Conservation (phyloP, 371 early-diverging fungal genomes). For the Mortierella sp. region DNA sequence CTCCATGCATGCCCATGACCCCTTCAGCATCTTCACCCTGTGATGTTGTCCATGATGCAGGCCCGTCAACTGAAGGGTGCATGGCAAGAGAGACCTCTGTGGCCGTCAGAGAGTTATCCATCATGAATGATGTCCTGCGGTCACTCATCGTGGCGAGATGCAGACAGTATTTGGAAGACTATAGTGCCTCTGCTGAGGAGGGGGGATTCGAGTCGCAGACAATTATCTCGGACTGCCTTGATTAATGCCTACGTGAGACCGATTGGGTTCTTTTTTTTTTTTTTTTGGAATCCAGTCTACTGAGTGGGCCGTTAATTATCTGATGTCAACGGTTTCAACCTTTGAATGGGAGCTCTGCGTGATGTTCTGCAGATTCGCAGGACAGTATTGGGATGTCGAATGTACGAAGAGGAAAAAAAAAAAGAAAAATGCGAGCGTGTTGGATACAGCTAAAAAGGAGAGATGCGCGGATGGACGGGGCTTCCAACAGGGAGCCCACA, state of each 20-base stretch:
- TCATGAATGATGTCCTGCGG: constrained; percentile 24
- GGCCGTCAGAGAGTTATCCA: constrained; percentile 28
- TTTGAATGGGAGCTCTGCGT: background rate
- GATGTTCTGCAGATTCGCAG: constrained; percentile 1
- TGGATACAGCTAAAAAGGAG: constrained; percentile 2
- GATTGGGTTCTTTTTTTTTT: too few relatives aligned
- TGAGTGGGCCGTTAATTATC: background rate
- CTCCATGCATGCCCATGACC: constrained; percentile 24
- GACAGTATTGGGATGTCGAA: background rate
- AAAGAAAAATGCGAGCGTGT: background rate
- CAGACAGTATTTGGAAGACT: background rate
- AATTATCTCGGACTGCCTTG: background rate
- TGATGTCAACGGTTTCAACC: background rate
- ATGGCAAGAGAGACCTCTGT: constrained; percentile 29
- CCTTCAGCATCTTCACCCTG: constrained; percentile 46
- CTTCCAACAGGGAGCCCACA: constrained; percentile 7
- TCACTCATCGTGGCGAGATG: constrained; percentile 17
- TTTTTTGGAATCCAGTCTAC: background rate
- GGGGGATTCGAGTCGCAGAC: background rate
- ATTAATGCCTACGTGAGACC: background rate
- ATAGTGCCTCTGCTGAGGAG: background rate
- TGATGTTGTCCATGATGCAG: constrained; percentile 52
- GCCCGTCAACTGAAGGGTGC: constrained; percentile 22
- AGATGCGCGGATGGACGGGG: constrained; percentile 7
- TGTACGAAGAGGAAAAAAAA: background rate